Base-by-base conservation (phyloP, 371 early-diverging fungal species). In the Mucor indicus region DNA sequence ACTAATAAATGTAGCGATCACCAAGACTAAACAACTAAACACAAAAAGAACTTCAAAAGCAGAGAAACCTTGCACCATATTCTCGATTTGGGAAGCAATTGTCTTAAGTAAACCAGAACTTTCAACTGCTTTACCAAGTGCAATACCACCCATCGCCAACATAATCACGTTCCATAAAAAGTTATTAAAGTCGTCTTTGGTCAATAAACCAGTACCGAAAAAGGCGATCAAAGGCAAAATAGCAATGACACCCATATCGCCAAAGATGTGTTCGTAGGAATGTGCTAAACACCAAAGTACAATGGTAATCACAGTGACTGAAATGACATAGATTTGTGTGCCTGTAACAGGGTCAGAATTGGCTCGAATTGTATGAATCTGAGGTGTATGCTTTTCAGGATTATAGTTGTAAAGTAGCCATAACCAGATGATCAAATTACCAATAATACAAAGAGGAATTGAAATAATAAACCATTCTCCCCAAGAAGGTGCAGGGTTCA, bases 1-100 rank as follows among this genome's bases (percentile, higher is more conserved):
- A 31, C 89, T 89, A 48, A 98, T 92, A 61, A 97, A 97, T 2
- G 92, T 93, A 13, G 96, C 89, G 54, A 90, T 84, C 2, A 90
- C 78, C 2, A 90, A 57, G 3, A 90, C 86, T 41, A 92, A 55
- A 12, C 64, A 62, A 12, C 85, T 75, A 55, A 92, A 87, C 10
- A 85, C 65, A 31, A 85, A 72, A 43, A 90, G 53, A 6, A 92
- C 85, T 11, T 72, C 64, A 58, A 86, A 91, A 4, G 86, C 69
- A 4, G 81, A 65, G 52, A 90, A 55, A 5, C 77, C 89, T 15
- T 76, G 64, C 7, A 93, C 85, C 35, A 78, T 45, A 0, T 58
- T 54, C 15, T 86, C 78, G 17, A 98, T 85, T 7, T 67, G 47
- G 16, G 60, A 58, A 0, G 95, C 90, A 50, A 98, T 87, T 45